Conservation (phyloP, 345 rosid genomes). For the Murraya koenigii region DNA sequence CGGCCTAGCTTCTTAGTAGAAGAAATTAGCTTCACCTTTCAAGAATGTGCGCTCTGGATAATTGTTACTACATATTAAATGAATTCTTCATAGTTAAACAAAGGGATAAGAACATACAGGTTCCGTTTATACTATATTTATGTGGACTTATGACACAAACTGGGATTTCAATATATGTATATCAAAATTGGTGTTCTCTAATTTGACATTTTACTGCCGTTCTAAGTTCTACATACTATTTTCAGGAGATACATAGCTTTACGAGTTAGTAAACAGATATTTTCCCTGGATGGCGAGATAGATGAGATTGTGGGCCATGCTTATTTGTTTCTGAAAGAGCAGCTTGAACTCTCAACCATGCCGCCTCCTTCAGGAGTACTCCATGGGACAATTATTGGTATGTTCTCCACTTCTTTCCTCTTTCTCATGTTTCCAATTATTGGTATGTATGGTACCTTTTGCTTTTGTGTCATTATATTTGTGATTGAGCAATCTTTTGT, state of each 20-base stretch:
- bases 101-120: background rate
- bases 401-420: constrained; percentile 13
- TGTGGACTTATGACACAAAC: background rate
- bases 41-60: background rate
- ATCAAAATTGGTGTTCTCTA: background rate
- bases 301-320: constrained; percentile 84
- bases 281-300: constrained; percentile 52
- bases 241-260: constrained; percentile 81
- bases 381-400: constrained; percentile 87
- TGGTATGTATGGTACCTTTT: too few relatives aligned
- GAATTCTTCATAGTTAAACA: background rate
- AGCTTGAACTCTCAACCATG: constrained; percentile 59
- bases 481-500: background rate
- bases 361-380: constrained; percentile 64
- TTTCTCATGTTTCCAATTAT: background rate
- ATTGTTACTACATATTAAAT: background rate
- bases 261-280: constrained; percentile 55
- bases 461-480: background rate
- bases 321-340: constrained; percentile 81
- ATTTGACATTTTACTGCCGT: background rate
- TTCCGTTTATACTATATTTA: background rate
- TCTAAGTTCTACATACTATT: constrained; percentile 20
- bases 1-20: background rate
- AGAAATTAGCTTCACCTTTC: background rate
- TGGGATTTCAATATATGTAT: background rate